Percentiles rank a stretch among this genome's conserved stretches.
Conservation (phyloP, 1,139 yeast species). For the Sugiyamaella sp. region DNA sequence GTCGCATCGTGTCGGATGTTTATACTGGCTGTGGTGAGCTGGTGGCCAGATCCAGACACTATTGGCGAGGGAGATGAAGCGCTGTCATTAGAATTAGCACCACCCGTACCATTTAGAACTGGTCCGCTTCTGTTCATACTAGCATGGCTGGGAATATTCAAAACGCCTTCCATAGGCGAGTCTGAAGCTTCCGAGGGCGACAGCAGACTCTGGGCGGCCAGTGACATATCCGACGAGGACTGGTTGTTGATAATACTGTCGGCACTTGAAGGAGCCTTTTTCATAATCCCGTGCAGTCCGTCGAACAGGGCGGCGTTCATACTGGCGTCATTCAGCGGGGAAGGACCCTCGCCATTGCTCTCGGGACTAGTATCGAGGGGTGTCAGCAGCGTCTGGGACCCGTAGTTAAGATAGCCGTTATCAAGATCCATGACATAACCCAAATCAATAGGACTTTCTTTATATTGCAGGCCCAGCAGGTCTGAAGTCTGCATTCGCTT, state of each 20-base stretch:
- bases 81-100: no score
- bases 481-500: slow-evolving; percentile 30
- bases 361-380: slow-evolving; percentile 32
- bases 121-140: no score
- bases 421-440: slow-evolving; percentile 21
- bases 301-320: slow-evolving; percentile 13
- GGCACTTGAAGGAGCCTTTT: background rate
- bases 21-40: background rate
- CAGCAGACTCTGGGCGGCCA: slow-evolving; percentile 18
- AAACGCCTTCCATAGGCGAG: slow-evolving; percentile 13
- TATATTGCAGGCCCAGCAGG: slow-evolving; percentile 13
- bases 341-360: slow-evolving; percentile 22
- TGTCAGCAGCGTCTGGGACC: slow-evolving; percentile 23
- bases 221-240: slow-evolving; percentile 7
- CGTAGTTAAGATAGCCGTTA: slow-evolving; percentile 3
- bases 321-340: slow-evolving; percentile 21
- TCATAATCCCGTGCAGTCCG: slow-evolving; percentile 5
- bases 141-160: background rate
- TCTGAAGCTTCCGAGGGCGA: slow-evolving; percentile 18
- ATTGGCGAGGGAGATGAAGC: background rate
- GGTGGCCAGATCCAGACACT: background rate
- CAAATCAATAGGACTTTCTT: slow-evolving; percentile 19
- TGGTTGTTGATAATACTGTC: background rate
- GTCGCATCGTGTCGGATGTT: slow-evolving; percentile 2
- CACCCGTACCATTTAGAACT: no score